Evolutionary conservation across 768 basidiomycete species (phyloP), one percentile per base, ranked within the genome.

Genomic region (Epithele typhae): DNA sequence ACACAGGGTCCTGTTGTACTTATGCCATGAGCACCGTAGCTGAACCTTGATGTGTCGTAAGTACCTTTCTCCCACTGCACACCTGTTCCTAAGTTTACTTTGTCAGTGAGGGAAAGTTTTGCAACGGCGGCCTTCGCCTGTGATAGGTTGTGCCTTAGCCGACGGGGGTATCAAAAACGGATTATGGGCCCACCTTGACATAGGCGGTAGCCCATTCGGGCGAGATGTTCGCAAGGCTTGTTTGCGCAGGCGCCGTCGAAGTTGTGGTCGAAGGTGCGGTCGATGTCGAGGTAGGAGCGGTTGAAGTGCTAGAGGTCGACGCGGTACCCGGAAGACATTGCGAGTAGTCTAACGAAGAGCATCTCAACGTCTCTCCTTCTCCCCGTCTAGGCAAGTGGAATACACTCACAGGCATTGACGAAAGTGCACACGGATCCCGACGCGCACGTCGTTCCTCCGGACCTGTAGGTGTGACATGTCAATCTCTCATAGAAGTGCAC

Each of bases 131-230:
- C 63, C 56, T 65, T 61, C 1, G 79, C 78, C 78, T 79, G 8
- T 14, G 30, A 22, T 18, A 27, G 27, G 27, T 30, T 30, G 14
- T 30, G n/a, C n/a, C 14, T 30, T 14, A 4, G 24, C 24, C 15
- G 22, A 22, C 24, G 38, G 39, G 37, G 3, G 19, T 17, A 35
- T 49, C 21, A 42, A 30, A 9, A 30, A 25, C n/a, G n/a, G n/a
- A n/a, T 75, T 78, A 40, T 8, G 48, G 10, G 5, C 4, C 14
- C 45, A 76, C 78, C 67, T 81, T 81, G 5, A 64, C 58, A 43
- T 77, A 77, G 18, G 79, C 79, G 9, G 74, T 67, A 11, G 66
- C 57, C 79, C 79, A 81, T 58, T 76, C 72, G 0, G 74, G 71
- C 2, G 77, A 74, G 38, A 60, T 51, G 43, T 59, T 58, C 0